Evolutionary conservation across 2,329 filamentous ascomycete genomes (phyloP).

Genomic region (Blumeria hordei): DNA sequence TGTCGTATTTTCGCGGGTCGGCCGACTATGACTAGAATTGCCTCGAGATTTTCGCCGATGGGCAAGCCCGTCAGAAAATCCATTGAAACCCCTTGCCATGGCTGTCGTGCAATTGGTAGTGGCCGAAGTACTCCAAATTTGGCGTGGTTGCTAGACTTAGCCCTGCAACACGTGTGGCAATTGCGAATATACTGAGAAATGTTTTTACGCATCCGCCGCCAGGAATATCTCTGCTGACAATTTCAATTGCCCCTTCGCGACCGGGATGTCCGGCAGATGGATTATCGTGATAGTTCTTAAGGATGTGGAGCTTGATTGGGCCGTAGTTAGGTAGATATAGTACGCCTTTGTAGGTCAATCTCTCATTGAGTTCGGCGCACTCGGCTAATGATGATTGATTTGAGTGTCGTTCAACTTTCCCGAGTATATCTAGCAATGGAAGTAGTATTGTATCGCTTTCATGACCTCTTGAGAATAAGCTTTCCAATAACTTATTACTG

Average conservation of each 20-base stretch:
- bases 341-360: background rate
- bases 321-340: background rate
- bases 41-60: background rate
- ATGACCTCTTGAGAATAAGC: too few relatives aligned
- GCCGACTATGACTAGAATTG: background rate
- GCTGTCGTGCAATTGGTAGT: background rate
- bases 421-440: too few relatives aligned
- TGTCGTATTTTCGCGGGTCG: background rate
- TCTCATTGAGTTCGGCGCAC: background rate
- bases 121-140: background rate
- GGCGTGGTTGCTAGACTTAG: background rate
- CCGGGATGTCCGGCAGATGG: too few relatives aligned
- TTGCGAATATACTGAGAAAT: background rate
- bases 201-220: background rate
- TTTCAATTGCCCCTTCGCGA: too few relatives aligned
- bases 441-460: too few relatives aligned
- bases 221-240: too few relatives aligned
- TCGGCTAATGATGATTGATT: background rate
- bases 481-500: too few relatives aligned
- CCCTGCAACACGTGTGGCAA: background rate
- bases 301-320: background rate
- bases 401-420: background rate
- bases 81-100: background rate
- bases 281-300: too few relatives aligned
- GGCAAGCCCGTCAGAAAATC: background rate